Conservation (phyloP, 2,329 filamentous ascomycete genomes). For the Colletotrichum sansevieriae region DNA sequence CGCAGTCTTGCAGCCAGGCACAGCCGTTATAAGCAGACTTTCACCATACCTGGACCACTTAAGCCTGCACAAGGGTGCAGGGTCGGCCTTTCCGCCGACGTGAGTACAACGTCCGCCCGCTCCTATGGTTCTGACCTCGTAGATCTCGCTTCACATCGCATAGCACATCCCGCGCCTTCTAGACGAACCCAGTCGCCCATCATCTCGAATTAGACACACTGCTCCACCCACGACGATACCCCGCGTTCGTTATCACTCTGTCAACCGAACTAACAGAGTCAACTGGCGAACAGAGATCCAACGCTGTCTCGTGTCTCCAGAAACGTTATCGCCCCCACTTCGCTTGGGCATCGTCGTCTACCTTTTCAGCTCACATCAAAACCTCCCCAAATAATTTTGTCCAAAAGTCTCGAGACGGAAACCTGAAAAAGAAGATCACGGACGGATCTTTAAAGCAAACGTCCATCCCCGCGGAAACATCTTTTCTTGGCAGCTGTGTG, state of each 20-base stretch:
- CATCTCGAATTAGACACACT: slow-evolving; percentile 39
- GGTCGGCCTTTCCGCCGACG: slow-evolving; percentile 17
- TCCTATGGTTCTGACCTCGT: slow-evolving; percentile 23
- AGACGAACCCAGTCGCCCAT: slow-evolving; percentile 36
- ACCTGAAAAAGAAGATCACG: slow-evolving; percentile 8
- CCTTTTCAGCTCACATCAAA: slow-evolving; percentile 18
- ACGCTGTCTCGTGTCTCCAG: slow-evolving; percentile 16
- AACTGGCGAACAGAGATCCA: no score
- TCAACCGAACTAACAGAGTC: background rate
- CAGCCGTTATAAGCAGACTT: slow-evolving; percentile 8
- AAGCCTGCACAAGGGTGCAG: slow-evolving; percentile 2
- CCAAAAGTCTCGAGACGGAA: background rate
- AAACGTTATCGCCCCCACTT: slow-evolving; percentile 23
- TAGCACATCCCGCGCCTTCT: slow-evolving; percentile 27
- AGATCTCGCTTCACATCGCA: slow-evolving; percentile 32
- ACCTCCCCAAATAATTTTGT: slow-evolving; percentile 7
- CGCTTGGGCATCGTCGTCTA: slow-evolving; percentile 13
- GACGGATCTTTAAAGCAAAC: background rate
- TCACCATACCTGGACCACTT: slow-evolving; percentile 5
- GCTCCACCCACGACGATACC: slow-evolving; percentile 24
- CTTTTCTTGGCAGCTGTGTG: background rate
- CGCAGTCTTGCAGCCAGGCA: slow-evolving; percentile 29
- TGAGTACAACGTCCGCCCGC: slow-evolving; percentile 28
- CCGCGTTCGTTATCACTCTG: background rate
- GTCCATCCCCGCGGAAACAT: slow-evolving; percentile 20